Percentiles rank a stretch among this genome's conserved stretches.
These are phyloP conservation scores for Chaetomiaceae sp. DNA, from an alignment of 2,329 filamentous ascomycete species.

Conservation along the genomic window DNA sequence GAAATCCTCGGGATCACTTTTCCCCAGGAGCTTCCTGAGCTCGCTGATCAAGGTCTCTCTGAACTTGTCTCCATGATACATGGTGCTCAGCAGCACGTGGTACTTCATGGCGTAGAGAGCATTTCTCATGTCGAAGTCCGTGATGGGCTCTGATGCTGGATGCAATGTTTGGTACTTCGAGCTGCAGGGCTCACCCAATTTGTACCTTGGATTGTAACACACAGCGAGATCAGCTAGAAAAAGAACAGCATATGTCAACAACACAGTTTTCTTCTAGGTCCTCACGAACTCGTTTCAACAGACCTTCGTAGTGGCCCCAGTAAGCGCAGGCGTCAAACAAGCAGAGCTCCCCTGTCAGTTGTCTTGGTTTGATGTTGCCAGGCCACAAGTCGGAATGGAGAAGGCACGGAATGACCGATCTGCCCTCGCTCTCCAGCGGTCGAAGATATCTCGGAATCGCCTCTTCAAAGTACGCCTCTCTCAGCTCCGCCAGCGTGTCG, in stretches of 20 bases:
- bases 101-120: conserved; percentile 1
- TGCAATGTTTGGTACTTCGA: not conserved
- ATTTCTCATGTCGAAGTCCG: not conserved
- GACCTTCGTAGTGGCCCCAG: conserved; percentile 4
- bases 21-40: not conserved
- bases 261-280: too few species aligned
- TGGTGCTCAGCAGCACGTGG: conserved; percentile 1
- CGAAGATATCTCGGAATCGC: not conserved
- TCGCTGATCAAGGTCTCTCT: not conserved
- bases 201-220: not conserved
- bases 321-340: conserved; percentile 1
- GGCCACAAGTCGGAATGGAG: conserved; percentile 1
- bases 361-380: conserved; percentile 1
- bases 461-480: not conserved
- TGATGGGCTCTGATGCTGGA: too few species aligned
- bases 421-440: conserved; percentile 2
- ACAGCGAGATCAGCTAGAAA: not conserved
- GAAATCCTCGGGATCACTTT: not conserved
- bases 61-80: not conserved
- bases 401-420: not conserved
- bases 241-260: not conserved
- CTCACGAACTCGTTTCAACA: not conserved
- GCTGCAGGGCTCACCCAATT: not conserved
- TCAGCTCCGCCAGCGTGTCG: not conserved
- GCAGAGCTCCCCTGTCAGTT: not conserved